Evolutionary conservation across 768 basidiomycete species (phyloP).

Genomic region (Lyophyllum decastes): DNA sequence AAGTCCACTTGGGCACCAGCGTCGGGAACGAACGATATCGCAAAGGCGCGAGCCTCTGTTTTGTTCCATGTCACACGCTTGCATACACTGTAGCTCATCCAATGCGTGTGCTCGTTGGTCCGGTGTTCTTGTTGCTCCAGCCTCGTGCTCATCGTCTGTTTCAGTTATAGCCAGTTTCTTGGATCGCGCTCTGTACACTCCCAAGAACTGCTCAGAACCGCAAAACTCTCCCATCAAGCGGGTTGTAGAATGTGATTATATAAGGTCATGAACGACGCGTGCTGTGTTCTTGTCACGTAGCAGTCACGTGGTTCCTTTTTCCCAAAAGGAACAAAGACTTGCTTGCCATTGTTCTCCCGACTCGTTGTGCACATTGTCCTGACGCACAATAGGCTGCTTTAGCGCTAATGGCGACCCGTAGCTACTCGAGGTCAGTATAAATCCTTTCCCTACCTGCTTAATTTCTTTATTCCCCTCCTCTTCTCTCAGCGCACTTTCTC

Average conservation of each 20-base stretch:
- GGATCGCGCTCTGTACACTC: no score
- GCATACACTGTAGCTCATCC: no score
- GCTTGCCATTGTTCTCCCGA: constrained; percentile 19
- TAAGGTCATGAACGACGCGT: no score
- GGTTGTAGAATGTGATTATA: no score
- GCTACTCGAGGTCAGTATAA: constrained; percentile 12
- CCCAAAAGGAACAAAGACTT: constrained; percentile 5
- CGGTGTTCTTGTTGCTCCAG: no score
- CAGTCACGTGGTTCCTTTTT: constrained; percentile 10
- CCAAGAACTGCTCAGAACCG: no score
- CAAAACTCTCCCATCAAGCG: no score
- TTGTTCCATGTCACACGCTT: no score
- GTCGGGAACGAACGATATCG: constrained; percentile 11
- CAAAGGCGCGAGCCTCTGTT: background rate
- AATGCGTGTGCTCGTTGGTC: no score
- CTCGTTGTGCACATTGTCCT: constrained; percentile 8
- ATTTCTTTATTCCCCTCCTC: background rate
- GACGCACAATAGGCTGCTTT: constrained; percentile 15
- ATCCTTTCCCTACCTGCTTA: constrained; percentile 4
- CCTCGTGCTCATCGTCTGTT: no score
- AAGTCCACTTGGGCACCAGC: constrained; percentile 6
- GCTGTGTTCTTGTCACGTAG: constrained; percentile 6
- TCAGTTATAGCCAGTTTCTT: no score
- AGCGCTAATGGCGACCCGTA: constrained; percentile 9
- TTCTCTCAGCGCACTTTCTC: constrained; percentile 10